These are phyloP conservation scores for Pythium aphanidermatum DNA, from an alignment of 352 stramenopile species.

Conservation along the genomic window DNA sequence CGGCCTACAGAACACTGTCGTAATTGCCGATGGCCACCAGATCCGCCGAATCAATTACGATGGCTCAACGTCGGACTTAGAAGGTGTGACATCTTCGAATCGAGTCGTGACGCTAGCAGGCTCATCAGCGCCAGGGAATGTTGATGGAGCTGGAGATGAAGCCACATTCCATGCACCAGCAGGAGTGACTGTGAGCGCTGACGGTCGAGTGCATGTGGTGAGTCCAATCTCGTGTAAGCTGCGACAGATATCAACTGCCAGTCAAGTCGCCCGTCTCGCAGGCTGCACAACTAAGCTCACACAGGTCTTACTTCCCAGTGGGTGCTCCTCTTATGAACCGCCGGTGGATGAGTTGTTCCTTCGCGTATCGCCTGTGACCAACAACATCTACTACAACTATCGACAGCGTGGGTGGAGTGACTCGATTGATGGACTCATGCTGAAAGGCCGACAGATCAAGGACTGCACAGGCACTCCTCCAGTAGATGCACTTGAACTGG, in stretches of 20 bases:
- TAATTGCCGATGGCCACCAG: conserved; percentile 89
- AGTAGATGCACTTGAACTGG: conserved; percentile 73
- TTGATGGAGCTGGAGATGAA: conserved; percentile 85
- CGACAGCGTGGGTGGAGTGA: conserved; percentile 33
- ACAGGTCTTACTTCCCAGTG: conserved; percentile 87
- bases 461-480: conserved; percentile 91
- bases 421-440: conserved; percentile 33
- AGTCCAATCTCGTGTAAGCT: conserved; percentile 89
- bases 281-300: conserved; percentile 76
- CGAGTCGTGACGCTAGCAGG: conserved; percentile 92
- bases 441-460: conserved; percentile 72
- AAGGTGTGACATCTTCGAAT: conserved; percentile 54
- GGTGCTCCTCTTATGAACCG: conserved; percentile 93
- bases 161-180: conserved; percentile 88
- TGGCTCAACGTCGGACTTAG: conserved; percentile 39
- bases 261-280: conserved; percentile 52
- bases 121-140: conserved; percentile 42
- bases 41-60: conserved; percentile 83
- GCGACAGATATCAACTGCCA: conserved; percentile 69
- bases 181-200: conserved; percentile 77
- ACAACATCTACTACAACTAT: conserved; percentile 95
- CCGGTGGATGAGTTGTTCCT: conserved; percentile 86
- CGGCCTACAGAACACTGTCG: conserved; percentile 64
- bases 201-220: conserved; percentile 88
- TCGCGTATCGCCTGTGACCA: conserved; percentile 55